Conservation (phyloP, 495 filamentous ascomycete genomes). For the Neurospora pannonica region DNA sequence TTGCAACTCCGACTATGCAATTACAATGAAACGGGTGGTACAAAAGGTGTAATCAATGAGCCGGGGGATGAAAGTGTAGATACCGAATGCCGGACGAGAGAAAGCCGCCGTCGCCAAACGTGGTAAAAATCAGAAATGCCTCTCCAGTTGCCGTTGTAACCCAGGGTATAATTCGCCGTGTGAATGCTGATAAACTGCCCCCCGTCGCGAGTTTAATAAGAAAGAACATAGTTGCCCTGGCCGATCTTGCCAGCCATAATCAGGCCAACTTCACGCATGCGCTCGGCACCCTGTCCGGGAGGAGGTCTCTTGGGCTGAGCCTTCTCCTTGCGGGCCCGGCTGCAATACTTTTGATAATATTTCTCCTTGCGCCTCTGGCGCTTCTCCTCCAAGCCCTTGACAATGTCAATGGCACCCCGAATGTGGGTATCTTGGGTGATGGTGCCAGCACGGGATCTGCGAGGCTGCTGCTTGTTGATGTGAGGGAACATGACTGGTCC, state of each 20-base stretch:
- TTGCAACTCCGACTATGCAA: not conserved
- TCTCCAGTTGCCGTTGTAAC: constrained; percentile 9
- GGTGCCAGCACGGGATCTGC: constrained; percentile 18
- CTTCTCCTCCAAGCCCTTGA: constrained; percentile 91
- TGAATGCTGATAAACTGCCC: constrained; percentile 22
- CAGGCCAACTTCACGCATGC: constrained; percentile 89
- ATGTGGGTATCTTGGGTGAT: constrained; percentile 39
- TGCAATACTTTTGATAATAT: constrained; percentile 67
- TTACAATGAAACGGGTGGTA: not conserved
- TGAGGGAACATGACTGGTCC: constrained; percentile 61
- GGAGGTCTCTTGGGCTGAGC: constrained; percentile 39
- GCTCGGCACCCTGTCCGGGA: constrained; percentile 81
- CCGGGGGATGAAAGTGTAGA: not conserved
- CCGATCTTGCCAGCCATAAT: constrained; percentile 73
- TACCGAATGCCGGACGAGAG: not conserved
- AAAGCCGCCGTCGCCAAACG: not conserved
- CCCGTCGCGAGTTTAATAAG: constrained; percentile 43
- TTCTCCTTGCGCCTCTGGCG: constrained; percentile 85
- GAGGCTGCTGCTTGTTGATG: constrained; percentile 15
- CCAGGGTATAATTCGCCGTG: constrained; percentile 9
- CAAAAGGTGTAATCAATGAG: not conserved
- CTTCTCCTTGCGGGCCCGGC: constrained; percentile 41
- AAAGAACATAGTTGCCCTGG: constrained; percentile 70
- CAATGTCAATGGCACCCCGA: constrained; percentile 89
- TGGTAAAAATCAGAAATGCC: constrained; percentile 18